Conservation (phyloP, 306 rosid species). For the Lathyrus aphaca region DNA sequence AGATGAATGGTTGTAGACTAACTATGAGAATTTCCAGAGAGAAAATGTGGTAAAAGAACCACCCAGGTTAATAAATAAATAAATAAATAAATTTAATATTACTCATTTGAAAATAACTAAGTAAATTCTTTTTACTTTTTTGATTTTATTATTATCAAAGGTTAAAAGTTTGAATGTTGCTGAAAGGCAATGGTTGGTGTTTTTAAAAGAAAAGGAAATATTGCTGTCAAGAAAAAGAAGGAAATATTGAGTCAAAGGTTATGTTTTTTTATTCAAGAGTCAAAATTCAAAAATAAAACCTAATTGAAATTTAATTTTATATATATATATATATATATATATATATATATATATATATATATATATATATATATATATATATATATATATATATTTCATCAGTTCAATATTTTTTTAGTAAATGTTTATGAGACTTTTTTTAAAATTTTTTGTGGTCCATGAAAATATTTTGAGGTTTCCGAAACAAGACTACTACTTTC, state of each 20-base stretch:
- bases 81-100: no score
- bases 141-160: background rate
- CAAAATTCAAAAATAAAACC: background rate
- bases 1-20: constrained; percentile 38
- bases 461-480: background rate
- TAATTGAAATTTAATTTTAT: background rate
- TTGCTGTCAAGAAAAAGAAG: no score
- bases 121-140: background rate
- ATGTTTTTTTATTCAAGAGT: background rate
- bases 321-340: background rate
- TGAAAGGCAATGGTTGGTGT: background rate
- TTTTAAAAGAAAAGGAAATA: background rate
- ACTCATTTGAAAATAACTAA: background rate
- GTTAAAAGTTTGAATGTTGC: constrained; percentile 9
- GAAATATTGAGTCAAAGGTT: constrained; percentile 1
- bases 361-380: background rate
- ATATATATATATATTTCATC: background rate
- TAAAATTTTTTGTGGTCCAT: background rate
- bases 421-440: background rate
- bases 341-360: background rate
- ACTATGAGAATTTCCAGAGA: constrained; percentile 26
- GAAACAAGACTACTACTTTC: background rate
- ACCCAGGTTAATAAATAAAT: background rate
- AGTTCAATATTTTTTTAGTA: background rate
- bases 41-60: constrained; percentile 9